Conservation (phyloP, 345 rosid species). For the Citrus australasica region DNA sequence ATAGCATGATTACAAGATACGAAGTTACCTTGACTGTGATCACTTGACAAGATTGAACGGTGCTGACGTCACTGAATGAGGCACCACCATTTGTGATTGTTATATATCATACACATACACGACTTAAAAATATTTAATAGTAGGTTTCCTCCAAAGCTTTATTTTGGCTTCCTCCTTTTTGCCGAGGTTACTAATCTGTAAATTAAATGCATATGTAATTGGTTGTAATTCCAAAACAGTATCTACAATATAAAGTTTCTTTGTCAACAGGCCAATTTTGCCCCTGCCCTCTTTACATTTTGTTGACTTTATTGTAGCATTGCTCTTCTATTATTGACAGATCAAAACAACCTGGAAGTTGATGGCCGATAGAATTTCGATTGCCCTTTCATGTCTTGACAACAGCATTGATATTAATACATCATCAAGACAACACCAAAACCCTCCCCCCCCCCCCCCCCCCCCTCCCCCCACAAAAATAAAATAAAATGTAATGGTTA, state of each 20-base stretch:
- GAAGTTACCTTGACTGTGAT: constrained; percentile 13
- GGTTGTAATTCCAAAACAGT: constrained; percentile 15
- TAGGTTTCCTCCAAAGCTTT: constrained; percentile 13
- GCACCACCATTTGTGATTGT: constrained; percentile 27
- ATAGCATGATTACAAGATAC: constrained; percentile 13
- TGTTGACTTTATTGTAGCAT: neutral
- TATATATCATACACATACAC: constrained; percentile 21
- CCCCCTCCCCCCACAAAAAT: no score
- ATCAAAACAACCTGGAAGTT: neutral
- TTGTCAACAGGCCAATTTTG: neutral
- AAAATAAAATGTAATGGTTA: no score
- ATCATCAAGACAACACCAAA: no score
- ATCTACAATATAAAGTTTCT: constrained; percentile 8
- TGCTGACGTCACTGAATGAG: constrained; percentile 17
- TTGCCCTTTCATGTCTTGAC: no score
- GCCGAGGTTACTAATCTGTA: constrained; percentile 29
- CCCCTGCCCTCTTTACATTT: neutral
- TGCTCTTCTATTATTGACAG: neutral
- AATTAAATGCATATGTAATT: constrained; percentile 18
- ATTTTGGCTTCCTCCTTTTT: constrained; percentile 6
- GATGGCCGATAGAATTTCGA: neutral
- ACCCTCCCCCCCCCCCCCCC: no score
- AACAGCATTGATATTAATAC: no score
- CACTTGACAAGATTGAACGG: constrained; percentile 12
- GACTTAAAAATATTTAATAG: constrained; percentile 5